These are phyloP conservation scores for Andalucia godoyi DNA, from an alignment of 78 protist genomes.

Conservation along the genomic window DNA sequence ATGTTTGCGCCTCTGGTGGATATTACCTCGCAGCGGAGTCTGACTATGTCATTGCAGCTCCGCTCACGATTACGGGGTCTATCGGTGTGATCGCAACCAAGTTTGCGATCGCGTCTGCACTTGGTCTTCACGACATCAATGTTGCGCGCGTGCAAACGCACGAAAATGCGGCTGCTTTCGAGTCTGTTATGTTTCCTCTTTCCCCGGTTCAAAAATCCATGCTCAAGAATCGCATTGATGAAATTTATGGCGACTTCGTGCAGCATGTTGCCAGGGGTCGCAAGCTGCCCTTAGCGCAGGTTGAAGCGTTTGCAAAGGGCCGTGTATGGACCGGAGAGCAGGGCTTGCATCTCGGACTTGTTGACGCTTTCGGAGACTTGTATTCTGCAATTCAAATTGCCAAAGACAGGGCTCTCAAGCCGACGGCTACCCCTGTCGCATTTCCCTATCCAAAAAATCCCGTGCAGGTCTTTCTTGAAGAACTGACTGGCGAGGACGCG, in stretches of 20 bases:
- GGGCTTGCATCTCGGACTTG: background rate
- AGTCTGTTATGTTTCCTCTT: no score
- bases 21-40: background rate
- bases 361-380: background rate
- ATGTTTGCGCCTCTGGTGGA: constrained; percentile 5
- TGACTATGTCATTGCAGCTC: background rate
- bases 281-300: background rate
- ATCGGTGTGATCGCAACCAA: constrained; percentile 1
- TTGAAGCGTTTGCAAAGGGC: background rate
- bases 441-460: no score
- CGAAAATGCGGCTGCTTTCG: background rate
- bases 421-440: no score
- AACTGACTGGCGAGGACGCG: no score
- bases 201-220: background rate
- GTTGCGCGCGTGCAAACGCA: background rate
- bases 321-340: background rate
- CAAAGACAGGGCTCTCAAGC: no score
- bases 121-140: background rate
- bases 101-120: background rate
- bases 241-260: constrained; percentile 3
- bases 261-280: background rate
- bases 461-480: no score
- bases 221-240: background rate
- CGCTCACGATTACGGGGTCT: background rate
- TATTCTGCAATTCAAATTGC: no score